phyloP scores from a whole-genome alignment of 2,329 filamentous ascomycete species.

The Chrysoporthe deuterocubensis region DNA sequence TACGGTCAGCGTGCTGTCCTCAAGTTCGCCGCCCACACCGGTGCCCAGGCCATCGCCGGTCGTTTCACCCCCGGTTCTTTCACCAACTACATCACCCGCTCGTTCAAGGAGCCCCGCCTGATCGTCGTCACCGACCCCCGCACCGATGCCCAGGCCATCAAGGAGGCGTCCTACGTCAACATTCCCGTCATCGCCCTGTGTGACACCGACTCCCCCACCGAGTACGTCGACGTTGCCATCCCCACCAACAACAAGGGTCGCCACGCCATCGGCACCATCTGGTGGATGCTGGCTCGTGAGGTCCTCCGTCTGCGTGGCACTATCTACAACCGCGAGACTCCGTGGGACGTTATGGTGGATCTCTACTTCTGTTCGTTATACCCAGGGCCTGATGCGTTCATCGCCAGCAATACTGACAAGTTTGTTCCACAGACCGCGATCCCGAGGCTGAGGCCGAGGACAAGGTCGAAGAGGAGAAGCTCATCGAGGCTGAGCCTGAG shows the following conservation, averaged over 20 bases:
- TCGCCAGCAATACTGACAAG: constrained; percentile 30
- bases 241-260: constrained; percentile 99
- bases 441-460: constrained; percentile 99
- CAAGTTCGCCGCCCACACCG: constrained; percentile 99
- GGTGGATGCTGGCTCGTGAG: constrained; percentile 99
- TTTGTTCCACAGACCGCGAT: constrained; percentile 73
- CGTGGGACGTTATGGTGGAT: constrained; percentile 99
- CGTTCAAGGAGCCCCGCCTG: constrained; percentile 99
- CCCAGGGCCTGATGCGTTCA: neutral
- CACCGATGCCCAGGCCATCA: constrained; percentile 99
- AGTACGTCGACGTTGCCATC: constrained; percentile 99
- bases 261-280: constrained; percentile 96
- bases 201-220: constrained; percentile 98
- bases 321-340: constrained; percentile 91
- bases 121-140: constrained; percentile 99
- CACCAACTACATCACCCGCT: constrained; percentile 99
- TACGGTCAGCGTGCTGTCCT: constrained; percentile 99
- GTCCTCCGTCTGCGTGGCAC: constrained; percentile 98
- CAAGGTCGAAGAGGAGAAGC: constrained; percentile 93
- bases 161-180: constrained; percentile 99
- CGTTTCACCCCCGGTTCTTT: constrained; percentile 99
- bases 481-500: constrained; percentile 76
- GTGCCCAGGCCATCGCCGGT: constrained; percentile 96
- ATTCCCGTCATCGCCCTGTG: constrained; percentile 99
- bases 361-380: constrained; percentile 87